These are phyloP conservation scores for Murraya koenigii DNA, from an alignment of 345 rosid species.

Conservation along the genomic window DNA sequence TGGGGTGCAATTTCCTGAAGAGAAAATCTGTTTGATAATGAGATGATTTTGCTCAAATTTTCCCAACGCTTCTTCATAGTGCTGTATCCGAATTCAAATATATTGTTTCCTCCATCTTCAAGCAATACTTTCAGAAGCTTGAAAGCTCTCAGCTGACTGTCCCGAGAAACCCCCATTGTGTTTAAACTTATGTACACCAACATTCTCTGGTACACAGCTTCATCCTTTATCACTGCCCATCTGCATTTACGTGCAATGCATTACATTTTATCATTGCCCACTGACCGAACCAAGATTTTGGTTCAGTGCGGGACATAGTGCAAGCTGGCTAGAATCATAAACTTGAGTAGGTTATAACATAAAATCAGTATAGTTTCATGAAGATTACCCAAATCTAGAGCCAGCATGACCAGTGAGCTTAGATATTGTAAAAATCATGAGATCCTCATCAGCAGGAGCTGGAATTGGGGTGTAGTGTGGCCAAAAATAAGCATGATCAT, in stretches of 20 bases:
- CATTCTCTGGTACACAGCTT: constrained; percentile 56
- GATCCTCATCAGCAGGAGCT: constrained; percentile 42
- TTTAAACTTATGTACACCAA: background rate
- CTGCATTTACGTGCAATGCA: constrained; percentile 21
- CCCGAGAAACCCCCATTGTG: constrained; percentile 57
- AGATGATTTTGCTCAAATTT: constrained; percentile 24
- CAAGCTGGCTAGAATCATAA: no score
- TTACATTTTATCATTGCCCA: background rate
- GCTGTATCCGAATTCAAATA: constrained; percentile 47
- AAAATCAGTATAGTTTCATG: no score
- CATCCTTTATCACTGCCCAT: constrained; percentile 63
- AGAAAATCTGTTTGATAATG: constrained; percentile 54
- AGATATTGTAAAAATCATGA: constrained; percentile 60
- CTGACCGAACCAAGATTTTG: no score
- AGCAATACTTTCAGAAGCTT: constrained; percentile 48
- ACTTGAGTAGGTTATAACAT: no score
- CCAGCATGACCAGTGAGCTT: constrained; percentile 87
- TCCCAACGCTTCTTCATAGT: constrained; percentile 53
- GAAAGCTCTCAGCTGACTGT: constrained; percentile 50
- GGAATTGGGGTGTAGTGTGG: constrained; percentile 70
- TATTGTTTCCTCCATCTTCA: constrained; percentile 24
- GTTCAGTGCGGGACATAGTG: no score
- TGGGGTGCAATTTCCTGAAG: constrained; percentile 37
- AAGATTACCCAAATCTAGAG: constrained; percentile 55
- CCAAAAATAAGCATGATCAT: constrained; percentile 77